Conservation (phyloP, 805 yeast genomes). For the Schizosaccharomyces cryophilus region DNA sequence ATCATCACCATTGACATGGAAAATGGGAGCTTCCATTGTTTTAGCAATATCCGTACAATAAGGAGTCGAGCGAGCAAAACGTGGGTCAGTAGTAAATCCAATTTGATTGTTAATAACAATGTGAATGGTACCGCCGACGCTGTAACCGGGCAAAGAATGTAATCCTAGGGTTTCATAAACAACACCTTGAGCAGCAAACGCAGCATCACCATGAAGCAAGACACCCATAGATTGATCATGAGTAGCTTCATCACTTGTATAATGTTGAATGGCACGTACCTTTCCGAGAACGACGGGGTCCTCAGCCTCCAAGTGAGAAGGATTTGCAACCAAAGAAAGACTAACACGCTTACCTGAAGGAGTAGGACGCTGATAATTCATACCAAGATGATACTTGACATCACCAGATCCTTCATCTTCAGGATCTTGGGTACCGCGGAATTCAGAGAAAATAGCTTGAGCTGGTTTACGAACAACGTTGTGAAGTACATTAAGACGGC, state of each 20-base stretch:
- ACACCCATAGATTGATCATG: constrained; percentile 76
- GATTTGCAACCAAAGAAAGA: constrained; percentile 90
- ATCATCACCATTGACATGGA: constrained; percentile 98
- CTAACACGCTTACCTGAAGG: constrained; percentile 92
- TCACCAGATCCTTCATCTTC: constrained; percentile 96
- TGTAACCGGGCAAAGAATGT: constrained; percentile 72
- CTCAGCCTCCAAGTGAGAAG: constrained; percentile 96
- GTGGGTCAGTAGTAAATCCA: constrained; percentile 98
- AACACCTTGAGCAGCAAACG: constrained; percentile 96
- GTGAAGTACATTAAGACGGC: constrained; percentile 90
- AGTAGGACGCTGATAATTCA: constrained; percentile 97
- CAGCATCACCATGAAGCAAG: constrained; percentile 95
- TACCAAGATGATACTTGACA: constrained; percentile 96
- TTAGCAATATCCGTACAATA: constrained; percentile 96
- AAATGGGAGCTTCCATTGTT: constrained; percentile 88
- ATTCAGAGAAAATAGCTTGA: constrained; percentile 91
- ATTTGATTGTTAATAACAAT: constrained; percentile 93
- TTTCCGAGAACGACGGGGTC: constrained; percentile 97
- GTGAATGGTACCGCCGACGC: constrained; percentile 96
- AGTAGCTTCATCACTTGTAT: constrained; percentile 62
- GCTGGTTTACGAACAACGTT: constrained; percentile 97
- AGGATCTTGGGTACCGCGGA: constrained; percentile 57
- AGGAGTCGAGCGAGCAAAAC: constrained; percentile 90
- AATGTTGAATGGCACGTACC: constrained; percentile 86
- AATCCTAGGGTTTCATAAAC: constrained; percentile 97